A percentile compares a stretch with the other conserved stretches of the same genome.
Conservation (phyloP, 768 basidiomycete species). For the Suillus ampliporus region DNA sequence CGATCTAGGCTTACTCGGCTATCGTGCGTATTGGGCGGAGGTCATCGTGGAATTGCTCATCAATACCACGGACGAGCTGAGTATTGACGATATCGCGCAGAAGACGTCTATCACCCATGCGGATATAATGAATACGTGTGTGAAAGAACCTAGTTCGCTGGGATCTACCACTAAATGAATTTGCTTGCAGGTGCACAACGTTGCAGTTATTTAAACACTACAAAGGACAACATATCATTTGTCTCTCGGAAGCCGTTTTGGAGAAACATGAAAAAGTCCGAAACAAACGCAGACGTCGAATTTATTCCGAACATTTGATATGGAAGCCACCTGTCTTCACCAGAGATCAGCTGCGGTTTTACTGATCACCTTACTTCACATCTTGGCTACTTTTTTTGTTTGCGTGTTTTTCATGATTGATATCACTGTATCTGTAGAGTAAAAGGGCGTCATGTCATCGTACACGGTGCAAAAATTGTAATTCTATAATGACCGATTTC, state of each 20-base stretch:
- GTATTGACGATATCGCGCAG: slow-evolving; percentile 97
- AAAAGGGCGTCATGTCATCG: slow-evolving; percentile 18
- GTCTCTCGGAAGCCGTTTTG: slow-evolving; percentile 86
- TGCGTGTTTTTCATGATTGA: slow-evolving; percentile 6
- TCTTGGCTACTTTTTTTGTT: not conserved
- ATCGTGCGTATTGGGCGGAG: slow-evolving; percentile 97
- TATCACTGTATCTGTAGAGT: slow-evolving; percentile 28
- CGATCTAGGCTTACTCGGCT: slow-evolving; percentile 91
- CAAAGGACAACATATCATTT: slow-evolving; percentile 94
- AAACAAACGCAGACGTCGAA: slow-evolving; percentile 77
- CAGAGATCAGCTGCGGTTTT: slow-evolving; percentile 84
- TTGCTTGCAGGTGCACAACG: slow-evolving; percentile 79
- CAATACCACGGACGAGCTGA: slow-evolving; percentile 72
- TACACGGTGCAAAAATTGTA: slow-evolving; percentile 18
- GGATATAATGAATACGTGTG: slow-evolving; percentile 98
- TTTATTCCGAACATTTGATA: slow-evolving; percentile 77
- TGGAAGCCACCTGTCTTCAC: slow-evolving; percentile 98
- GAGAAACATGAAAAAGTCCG: slow-evolving; percentile 89
- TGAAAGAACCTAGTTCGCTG: slow-evolving; percentile 26
- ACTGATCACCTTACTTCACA: slow-evolving; percentile 21
- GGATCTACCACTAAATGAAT: slow-evolving; percentile 21
- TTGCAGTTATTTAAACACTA: slow-evolving; percentile 95
- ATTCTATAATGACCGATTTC: slow-evolving; percentile 8
- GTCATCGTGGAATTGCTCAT: slow-evolving; percentile 91
- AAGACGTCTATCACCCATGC: slow-evolving; percentile 93